Percentiles rank a stretch among this genome's conserved stretches.
phyloP scores from a whole-genome alignment of 129 eudicot species.

The Flaveria sonorensis region DNA sequence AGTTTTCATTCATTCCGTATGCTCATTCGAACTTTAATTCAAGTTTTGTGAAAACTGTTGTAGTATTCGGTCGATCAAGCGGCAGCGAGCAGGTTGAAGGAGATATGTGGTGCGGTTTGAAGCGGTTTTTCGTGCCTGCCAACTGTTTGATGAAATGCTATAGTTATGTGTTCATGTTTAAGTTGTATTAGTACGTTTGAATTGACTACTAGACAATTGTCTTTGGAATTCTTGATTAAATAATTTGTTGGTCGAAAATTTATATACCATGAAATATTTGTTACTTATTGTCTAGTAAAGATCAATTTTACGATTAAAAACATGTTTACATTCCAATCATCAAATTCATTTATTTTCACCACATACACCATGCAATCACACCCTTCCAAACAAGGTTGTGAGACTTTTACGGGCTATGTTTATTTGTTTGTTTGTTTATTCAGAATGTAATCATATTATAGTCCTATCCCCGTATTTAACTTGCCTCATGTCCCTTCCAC shows the following conservation, averaged over 20 bases:
- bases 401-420: too few species aligned
- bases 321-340: background rate
- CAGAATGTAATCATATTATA: background rate
- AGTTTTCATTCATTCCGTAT: background rate
- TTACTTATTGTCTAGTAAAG: background rate
- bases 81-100: slow-evolving; percentile 72
- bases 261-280: background rate
- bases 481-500: background rate
- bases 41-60: background rate
- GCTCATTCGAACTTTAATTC: background rate
- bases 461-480: too few species aligned
- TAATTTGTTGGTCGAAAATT: too few species aligned
- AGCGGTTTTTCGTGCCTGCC: slow-evolving; percentile 27
- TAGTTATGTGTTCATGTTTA: slow-evolving; percentile 7
- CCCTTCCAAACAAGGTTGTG: too few species aligned
- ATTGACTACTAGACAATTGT: background rate
- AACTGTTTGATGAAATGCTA: slow-evolving; percentile 51
- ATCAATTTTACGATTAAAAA: background rate
- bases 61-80: slow-evolving; percentile 80
- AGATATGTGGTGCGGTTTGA: slow-evolving; percentile 47
- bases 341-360: slow-evolving; percentile 5
- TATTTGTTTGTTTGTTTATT: too few species aligned
- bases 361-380: background rate
- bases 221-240: background rate
- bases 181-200: background rate